phyloP scores from a whole-genome alignment of 139 green algal species.

The Auxenochlorella protothecoides region DNA sequence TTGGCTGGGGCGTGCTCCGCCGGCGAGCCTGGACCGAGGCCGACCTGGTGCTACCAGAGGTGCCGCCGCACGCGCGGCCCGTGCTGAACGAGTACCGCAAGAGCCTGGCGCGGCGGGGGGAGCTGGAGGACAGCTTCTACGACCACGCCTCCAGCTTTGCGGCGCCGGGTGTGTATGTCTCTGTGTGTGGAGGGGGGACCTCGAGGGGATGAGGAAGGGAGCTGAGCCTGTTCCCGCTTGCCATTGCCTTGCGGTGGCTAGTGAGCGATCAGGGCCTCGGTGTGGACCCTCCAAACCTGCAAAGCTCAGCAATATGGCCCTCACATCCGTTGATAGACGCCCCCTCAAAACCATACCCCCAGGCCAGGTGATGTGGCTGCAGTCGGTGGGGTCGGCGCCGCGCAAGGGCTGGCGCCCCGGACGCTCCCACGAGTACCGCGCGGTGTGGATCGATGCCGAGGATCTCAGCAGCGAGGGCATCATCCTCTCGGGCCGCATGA shows the following conservation, averaged over 20 bases:
- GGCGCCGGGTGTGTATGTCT: not conserved
- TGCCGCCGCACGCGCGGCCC: constrained; percentile 6
- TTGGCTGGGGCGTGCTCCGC: constrained; percentile 21
- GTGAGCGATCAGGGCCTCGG: too few relatives aligned
- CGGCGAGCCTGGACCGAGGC: constrained; percentile 25
- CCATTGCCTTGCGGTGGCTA: too few relatives aligned
- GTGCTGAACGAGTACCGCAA: not conserved
- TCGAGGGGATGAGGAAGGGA: too few relatives aligned
- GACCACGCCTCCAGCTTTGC: too few relatives aligned
- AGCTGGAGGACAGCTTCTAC: too few relatives aligned
- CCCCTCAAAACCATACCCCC: not conserved
- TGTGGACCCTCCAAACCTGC: too few relatives aligned
- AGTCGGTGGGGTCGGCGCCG: constrained; percentile 5
- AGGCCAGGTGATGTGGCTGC: constrained; percentile 18
- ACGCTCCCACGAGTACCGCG: constrained; percentile 12
- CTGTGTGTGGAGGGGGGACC: not conserved
- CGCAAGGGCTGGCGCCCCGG: not conserved
- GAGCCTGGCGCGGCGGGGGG: not conserved
- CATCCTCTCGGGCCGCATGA: constrained; percentile 38
- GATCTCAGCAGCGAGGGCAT: constrained; percentile 31
- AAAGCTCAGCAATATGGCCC: too few relatives aligned
- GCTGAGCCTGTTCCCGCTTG: too few relatives aligned
- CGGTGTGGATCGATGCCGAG: constrained; percentile 14
- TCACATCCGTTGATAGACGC: not conserved
- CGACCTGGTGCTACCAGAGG: constrained; percentile 34